Conservation (phyloP, 2,329 filamentous ascomycete species). For the Fusarium nelsonii region DNA sequence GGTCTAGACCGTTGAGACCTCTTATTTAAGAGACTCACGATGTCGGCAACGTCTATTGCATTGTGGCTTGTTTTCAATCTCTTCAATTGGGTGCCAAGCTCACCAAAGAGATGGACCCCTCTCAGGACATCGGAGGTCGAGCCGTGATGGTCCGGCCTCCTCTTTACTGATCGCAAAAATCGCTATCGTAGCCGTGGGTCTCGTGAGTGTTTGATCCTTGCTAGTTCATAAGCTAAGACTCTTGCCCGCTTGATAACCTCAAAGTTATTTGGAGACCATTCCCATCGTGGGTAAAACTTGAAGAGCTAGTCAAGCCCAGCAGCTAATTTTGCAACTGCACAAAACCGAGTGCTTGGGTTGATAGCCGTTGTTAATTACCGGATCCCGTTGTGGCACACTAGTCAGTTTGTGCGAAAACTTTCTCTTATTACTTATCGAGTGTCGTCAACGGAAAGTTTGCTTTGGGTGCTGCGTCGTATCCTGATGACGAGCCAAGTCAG, state of each 20-base stretch:
- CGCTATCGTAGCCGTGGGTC: slow-evolving; percentile 7
- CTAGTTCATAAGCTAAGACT: neutral
- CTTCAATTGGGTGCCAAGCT: neutral
- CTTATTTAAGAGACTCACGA: too few species aligned
- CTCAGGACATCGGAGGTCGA: slow-evolving; percentile 1
- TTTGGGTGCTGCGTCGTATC: neutral
- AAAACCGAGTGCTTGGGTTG: neutral
- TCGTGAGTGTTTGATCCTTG: neutral
- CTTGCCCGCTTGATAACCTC: neutral
- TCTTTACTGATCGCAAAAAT: slow-evolving; percentile 2
- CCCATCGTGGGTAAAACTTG: neutral
- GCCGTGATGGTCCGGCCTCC: slow-evolving; percentile 10
- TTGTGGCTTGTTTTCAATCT: rapidly evolving
- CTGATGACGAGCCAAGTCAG: too few species aligned
- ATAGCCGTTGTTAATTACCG: slow-evolving; percentile 1
- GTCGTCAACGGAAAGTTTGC: neutral
- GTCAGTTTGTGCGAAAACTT: neutral
- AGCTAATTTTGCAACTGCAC: neutral
- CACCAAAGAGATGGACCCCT: neutral
- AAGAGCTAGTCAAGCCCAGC: neutral
- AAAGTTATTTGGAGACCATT: neutral
- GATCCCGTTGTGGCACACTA: neutral
- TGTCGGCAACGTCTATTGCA: neutral
- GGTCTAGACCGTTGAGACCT: neutral
- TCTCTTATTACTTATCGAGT: neutral